Base-by-base conservation (phyloP, 208 protist species). In the Leishmania martiniquensis region DNA sequence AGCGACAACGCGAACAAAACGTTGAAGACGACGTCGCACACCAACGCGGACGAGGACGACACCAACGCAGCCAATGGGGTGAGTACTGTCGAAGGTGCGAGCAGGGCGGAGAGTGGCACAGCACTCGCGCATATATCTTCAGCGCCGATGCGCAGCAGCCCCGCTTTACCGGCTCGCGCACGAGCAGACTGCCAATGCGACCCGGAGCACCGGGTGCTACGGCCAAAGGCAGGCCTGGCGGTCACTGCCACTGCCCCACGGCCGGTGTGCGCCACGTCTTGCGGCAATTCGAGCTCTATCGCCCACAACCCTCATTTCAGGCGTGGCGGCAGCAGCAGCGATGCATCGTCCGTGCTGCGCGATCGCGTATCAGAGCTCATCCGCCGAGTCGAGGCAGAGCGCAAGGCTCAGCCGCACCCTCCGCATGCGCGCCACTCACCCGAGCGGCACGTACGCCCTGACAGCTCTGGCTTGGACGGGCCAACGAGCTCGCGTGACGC, bases 291-390 rank as follows among this genome's bases (percentile, higher is more conserved):
- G 12, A 39, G 34, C 25, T 4, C 62, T 10, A 42, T 37, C 22
- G 0, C 6, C 39, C 7, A 13, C 37, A 42, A 45, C 39, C 32
- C 37, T 6, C 32, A 45, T 68, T 25, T 4, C 37, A 45, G 62
- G 37, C 20, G 29, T 10, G 4, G 44, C 25, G 15, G 66, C 22
- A 20, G 10, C n/a, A 37, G n/a, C 69, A 34, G 29, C 29, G 51
- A 60, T 44, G 69, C 39, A 34, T 52, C 68, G 4, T n/a, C 51
- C 4, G 60, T 6, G 32, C 75, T 80, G 47, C 80, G 80, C 44
- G 45, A 37, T 34, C 69, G 75, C 51, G 47, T 80, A 29, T 37
- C 75, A n/a, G 75, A 75, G 42, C 70, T 51, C 44, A 80, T 80
- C 9, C 60, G 80, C 4, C 66, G 70, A 15, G 34, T 80, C 42